Conservation (phyloP, 495 filamentous ascomycete species). For the Apodospora peruviana region DNA sequence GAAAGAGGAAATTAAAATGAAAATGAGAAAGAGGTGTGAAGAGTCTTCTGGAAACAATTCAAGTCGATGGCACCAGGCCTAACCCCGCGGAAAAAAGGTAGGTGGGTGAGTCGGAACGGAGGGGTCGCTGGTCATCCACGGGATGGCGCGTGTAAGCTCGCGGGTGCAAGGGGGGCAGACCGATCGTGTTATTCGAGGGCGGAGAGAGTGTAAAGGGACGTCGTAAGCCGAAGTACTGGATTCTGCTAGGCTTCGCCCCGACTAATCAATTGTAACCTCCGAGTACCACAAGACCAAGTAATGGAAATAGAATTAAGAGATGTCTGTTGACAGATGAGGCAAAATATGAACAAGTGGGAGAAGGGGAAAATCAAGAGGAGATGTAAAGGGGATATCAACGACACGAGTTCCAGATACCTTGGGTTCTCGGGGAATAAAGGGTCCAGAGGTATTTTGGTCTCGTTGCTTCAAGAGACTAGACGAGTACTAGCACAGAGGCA, state of each 20-base stretch:
- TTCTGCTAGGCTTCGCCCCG: neutral
- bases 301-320: neutral
- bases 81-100: neutral
- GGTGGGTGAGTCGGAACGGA: constrained; percentile 9
- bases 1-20: constrained; percentile 8
- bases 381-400: too few relatives aligned
- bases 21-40: too few relatives aligned
- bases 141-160: constrained; percentile 19
- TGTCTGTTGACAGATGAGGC: neutral
- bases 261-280: too few relatives aligned
- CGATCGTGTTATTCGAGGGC: constrained; percentile 1
- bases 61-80: constrained; percentile 14
- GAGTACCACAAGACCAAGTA: too few relatives aligned
- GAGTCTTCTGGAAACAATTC: constrained; percentile 22
- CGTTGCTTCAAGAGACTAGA: too few relatives aligned
- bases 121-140: constrained; percentile 15
- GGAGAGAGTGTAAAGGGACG: neutral
- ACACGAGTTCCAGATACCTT: too few relatives aligned
- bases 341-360: neutral
- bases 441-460: too few relatives aligned
- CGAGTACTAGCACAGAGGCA: neutral
- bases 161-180: constrained; percentile 8
- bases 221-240: neutral
- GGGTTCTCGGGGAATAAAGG: too few relatives aligned
- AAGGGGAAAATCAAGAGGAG: too few relatives aligned